phyloP scores from a whole-genome alignment of 2,329 filamentous ascomycete genomes.

The Aspergillus pseudonomiae region DNA sequence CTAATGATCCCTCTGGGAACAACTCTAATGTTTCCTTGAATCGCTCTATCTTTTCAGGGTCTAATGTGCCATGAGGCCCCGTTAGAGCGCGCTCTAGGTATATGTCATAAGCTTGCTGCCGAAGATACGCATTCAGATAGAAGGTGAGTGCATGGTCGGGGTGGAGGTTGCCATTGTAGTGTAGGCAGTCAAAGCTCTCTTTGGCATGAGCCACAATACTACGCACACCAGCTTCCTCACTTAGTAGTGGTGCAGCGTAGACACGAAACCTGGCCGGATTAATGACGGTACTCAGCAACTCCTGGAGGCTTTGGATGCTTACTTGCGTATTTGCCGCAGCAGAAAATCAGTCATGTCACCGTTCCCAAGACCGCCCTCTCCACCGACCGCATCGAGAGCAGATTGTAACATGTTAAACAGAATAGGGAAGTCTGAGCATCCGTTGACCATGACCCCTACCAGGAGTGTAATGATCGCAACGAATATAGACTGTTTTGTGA shows the following conservation, averaged over 20 bases:
- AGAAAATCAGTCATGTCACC: constrained; percentile 13
- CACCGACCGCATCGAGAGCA: constrained; percentile 16
- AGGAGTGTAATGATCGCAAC: constrained; percentile 18
- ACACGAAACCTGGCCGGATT: constrained; percentile 15
- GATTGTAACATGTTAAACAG: constrained; percentile 19
- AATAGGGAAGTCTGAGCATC: constrained; percentile 18
- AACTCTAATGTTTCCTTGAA: background rate
- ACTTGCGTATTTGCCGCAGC: constrained; percentile 21
- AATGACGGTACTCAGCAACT: background rate
- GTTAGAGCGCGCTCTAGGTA: constrained; percentile 10
- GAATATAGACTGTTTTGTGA: constrained; percentile 9
- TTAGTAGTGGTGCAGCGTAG: constrained; percentile 17
- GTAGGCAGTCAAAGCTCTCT: constrained; percentile 15
- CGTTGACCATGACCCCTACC: constrained; percentile 20
- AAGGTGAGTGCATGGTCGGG: constrained; percentile 11
- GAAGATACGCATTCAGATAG: constrained; percentile 11
- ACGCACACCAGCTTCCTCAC: constrained; percentile 3
- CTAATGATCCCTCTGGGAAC: constrained; percentile 1
- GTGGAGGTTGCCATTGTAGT: constrained; percentile 8
- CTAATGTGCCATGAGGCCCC: background rate
- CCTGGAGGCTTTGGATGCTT: background rate
- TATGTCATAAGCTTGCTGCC: constrained; percentile 16
- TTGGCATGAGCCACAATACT: constrained; percentile 8
- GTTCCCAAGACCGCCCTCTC: constrained; percentile 8
- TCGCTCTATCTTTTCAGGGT: background rate